Percentiles rank a stretch among this genome's conserved stretches.
These are phyloP conservation scores for Zasmidium cellare DNA, from an alignment of 2,329 filamentous ascomycete genomes.

Conservation along the genomic window DNA sequence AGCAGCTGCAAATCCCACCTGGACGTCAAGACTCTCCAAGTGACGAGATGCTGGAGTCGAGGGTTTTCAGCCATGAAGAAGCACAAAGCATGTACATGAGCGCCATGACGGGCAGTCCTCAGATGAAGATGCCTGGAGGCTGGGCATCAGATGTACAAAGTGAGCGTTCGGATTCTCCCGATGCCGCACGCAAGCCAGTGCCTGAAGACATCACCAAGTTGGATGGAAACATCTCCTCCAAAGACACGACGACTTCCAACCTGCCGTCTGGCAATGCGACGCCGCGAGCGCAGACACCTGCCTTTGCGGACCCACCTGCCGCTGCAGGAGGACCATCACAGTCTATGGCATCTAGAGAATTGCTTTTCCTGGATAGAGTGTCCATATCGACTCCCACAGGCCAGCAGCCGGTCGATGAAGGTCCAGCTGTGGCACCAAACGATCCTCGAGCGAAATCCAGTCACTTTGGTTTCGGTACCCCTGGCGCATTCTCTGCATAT, in stretches of 20 bases:
- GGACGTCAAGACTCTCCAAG: slow-evolving; percentile 8
- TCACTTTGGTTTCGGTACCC: slow-evolving; percentile 32
- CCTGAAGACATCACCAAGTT: not conserved
- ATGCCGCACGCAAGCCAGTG: slow-evolving; percentile 16
- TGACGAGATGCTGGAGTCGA: slow-evolving; percentile 55
- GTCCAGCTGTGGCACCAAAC: not conserved
- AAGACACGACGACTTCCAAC: not conserved
- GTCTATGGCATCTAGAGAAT: slow-evolving; percentile 2
- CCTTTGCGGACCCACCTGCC: not conserved
- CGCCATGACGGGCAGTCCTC: slow-evolving; percentile 49
- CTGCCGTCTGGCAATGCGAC: slow-evolving; percentile 26
- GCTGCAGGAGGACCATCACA: not conserved
- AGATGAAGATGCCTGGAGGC: slow-evolving; percentile 40
- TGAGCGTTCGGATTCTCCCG: slow-evolving; percentile 29
- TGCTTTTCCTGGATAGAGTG: slow-evolving; percentile 31
- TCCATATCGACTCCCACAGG: slow-evolving; percentile 6
- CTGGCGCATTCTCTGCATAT: slow-evolving; percentile 51
- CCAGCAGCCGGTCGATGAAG: not conserved
- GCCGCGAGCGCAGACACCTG: slow-evolving; percentile 27
- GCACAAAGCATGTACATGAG: slow-evolving; percentile 88
- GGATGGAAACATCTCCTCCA: not conserved
- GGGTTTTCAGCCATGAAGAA: slow-evolving; percentile 74
- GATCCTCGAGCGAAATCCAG: slow-evolving; percentile 1
- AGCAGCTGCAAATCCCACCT: slow-evolving; percentile 2
- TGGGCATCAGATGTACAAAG: slow-evolving; percentile 40